Base-by-base conservation (phyloP, 306 rosid genomes). In the Citrullus amarus region DNA sequence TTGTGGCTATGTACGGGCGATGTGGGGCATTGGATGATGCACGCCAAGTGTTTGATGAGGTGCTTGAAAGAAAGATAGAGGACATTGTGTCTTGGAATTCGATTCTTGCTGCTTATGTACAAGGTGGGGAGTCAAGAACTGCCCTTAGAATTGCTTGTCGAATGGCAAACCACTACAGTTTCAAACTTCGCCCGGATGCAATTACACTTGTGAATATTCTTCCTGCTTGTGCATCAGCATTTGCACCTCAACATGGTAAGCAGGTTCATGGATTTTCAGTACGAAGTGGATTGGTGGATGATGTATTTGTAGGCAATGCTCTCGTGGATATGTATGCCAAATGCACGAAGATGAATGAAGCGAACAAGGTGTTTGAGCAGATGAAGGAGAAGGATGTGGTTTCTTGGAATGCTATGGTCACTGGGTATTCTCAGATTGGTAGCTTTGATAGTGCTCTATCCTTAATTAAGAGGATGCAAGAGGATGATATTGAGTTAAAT, bases 371-470 rank as follows among this genome's bases (percentile, higher is more conserved):
- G 81, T 93, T 93, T 25, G 82, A 86, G 75, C 68, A 70, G 85
- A 93, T 91, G 96, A 76, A 75, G 84, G 82, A 75, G 67, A 93
- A 88, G 89, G 98, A 93, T 84, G 92, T 93, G 80, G 93, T 93
- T 85, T 87, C 96, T 50, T 93, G 97, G 96, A 93, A 93, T 88
- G 88, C 92, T 22, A 90, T 93, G 89, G 96, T 93, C 12, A 90
- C 96, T 2, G 97, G 93, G 46, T 91, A 84, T 86, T 93, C 98
- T 79, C 96, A 86, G 79, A 83, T 82, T 57, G 97, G 93, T 16
- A 83, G 85, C 74, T 90, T 81, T 85, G 92, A 88, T 14, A 83
- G 82, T 79, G 96, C 89, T 36, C 79, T 89, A 63, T 79, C 87
- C 79, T 53, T 93, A 71, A 88, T 88, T 81, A 86, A 85, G 81